A percentile compares a stretch with the other conserved stretches of the same genome.
phyloP scores from a whole-genome alignment of 768 basidiomycete genomes.

The Tylopilus balloui region DNA sequence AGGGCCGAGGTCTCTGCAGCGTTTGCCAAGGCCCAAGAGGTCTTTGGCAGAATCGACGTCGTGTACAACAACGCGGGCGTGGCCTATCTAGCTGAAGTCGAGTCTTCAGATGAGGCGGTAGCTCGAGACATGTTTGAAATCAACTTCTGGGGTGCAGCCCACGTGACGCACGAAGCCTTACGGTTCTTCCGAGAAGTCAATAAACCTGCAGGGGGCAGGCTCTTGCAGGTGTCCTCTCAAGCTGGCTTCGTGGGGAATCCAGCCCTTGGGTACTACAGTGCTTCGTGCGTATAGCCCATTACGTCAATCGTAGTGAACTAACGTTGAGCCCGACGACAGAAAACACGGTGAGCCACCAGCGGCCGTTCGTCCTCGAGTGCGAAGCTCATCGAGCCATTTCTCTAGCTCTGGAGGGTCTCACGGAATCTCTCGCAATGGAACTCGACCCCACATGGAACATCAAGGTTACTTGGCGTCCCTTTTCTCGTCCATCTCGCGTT shows the following conservation, averaged over 20 bases:
- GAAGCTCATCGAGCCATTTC: background rate
- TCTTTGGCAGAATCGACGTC: constrained; percentile 35
- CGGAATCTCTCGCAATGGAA: constrained; percentile 5
- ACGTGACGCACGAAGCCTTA: constrained; percentile 30
- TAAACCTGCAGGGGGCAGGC: constrained; percentile 34
- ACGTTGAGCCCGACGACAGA: constrained; percentile 2
- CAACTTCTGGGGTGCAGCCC: constrained; percentile 34
- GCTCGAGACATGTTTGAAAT: constrained; percentile 36
- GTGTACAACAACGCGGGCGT: constrained; percentile 36
- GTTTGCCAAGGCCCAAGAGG: constrained; percentile 22
- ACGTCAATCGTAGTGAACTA: background rate
- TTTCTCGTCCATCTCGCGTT: background rate
- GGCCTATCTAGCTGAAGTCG: constrained; percentile 33
- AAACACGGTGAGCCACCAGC: constrained; percentile 10
- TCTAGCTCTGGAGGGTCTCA: constrained; percentile 17
- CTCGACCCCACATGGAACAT: constrained; percentile 1
- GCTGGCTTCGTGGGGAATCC: constrained; percentile 25
- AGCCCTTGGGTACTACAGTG: constrained; percentile 20
- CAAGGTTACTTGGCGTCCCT: background rate
- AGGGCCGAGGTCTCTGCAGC: constrained; percentile 22
- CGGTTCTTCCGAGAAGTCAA: constrained; percentile 37
- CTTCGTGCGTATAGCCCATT: constrained; percentile 18
- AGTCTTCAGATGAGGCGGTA: constrained; percentile 27
- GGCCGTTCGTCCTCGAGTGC: too few species aligned
- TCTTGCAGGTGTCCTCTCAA: constrained; percentile 38